Evolutionary conservation across 257 asterid species (phyloP), one percentile per base, ranked within the genome.

Genomic region (Nicotiana undulata): DNA sequence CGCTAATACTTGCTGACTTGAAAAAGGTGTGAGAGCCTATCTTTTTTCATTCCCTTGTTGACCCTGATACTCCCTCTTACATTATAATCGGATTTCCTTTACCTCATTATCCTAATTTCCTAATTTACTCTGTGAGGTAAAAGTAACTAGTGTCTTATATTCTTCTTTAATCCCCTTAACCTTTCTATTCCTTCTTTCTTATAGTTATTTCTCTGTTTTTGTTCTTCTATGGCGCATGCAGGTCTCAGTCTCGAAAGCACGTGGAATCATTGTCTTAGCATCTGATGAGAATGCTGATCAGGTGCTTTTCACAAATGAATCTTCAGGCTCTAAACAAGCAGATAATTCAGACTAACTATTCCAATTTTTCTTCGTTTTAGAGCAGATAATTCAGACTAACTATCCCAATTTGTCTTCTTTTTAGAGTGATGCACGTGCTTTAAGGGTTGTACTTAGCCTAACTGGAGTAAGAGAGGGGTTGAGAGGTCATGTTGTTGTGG

Each of bases 211-310:
- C 18, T 75, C 40, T 49, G 58, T 61, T 83, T 74, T 56, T 72
- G 77, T 22, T 44, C 34, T 80, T 60, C 70, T 82, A 49, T 81
- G 80, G 26, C 81, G 61, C 78, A 53, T 81, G 79, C 88, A 95
- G 99, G 98, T 95, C 63, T 95, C 99, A 61, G 98, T 95, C 88
- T 95, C 99, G 32, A 95, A 93, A 88, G 98, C 99, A 79, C 95
- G 98, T 64, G 99, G 97, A 49, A 93, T 95, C 80, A 92, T 95
- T 79, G 98, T 95, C 60, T 84, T 95, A 86, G 99, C 99, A 81
- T 93, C 99, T 81, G 98, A 95, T 81, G 99, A 92, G 88, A 95
- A 93, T 89, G 99, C 99, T 83, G 98, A 95, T 85, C 98, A 95
- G 97, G 98, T 95, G 72, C 56, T 63, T 81, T 79, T 60, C 81